Percentiles rank a stretch among this genome's conserved stretches.
Evolutionary conservation across 2,329 filamentous ascomycete species (phyloP).

Genomic region (Cladosporium sp.): DNA sequence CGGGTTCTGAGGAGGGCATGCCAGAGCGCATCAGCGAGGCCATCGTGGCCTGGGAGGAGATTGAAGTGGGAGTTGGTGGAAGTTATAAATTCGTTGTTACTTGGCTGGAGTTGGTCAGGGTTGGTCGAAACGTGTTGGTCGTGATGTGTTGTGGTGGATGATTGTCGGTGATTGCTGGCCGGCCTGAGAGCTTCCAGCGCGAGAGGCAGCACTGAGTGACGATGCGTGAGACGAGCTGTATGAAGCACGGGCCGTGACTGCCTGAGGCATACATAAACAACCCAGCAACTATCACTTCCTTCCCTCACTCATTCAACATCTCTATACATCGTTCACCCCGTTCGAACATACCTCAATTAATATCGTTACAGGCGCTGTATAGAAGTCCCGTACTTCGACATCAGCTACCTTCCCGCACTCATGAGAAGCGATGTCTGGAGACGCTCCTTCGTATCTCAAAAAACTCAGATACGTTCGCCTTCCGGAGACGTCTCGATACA

Average conservation of each 20-base stretch:
- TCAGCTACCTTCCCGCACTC: not conserved
- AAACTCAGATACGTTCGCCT: no score
- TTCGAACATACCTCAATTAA: not conserved
- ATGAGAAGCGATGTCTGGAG: not conserved
- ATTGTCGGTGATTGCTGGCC: conserved; percentile 10
- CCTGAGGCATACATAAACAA: not conserved
- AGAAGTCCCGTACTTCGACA: not conserved
- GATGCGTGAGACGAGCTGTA: conserved; percentile 1
- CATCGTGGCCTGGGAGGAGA: conserved; percentile 44
- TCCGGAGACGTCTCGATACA: not conserved
- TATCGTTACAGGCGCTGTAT: not conserved
- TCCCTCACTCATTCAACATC: not conserved
- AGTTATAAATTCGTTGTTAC: not conserved
- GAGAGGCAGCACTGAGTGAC: conserved; percentile 4
- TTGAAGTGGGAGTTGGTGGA: not conserved
- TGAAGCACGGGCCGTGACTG: not conserved
- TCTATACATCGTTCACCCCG: not conserved
- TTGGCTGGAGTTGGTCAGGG: not conserved
- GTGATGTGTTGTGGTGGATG: not conserved
- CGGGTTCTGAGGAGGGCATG: conserved; percentile 53
- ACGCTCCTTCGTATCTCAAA: no score
- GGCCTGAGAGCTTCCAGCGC: not conserved
- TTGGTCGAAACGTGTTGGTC: not conserved
- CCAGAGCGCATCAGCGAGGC: conserved; percentile 54
- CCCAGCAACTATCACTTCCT: not conserved